Percentiles rank a stretch among this genome's conserved stretches.
Conservation (phyloP, 345 rosid species). For the Brassica nigra region DNA sequence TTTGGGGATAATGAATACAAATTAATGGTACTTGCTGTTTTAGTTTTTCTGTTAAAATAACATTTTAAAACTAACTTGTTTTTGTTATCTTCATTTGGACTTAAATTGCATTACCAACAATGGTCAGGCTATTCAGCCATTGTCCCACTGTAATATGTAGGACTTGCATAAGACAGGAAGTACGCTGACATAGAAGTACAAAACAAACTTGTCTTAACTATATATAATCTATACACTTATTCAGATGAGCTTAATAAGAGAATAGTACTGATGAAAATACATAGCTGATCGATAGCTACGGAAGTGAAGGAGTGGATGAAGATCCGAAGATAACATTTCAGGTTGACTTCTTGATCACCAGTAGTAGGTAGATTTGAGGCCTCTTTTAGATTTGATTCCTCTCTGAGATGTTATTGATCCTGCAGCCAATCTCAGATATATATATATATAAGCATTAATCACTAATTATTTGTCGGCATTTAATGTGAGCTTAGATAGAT, state of each 20-base stretch:
- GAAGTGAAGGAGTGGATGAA: conserved; percentile 15
- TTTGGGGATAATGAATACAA: background rate
- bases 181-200: conserved; percentile 21
- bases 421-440: conserved; percentile 15
- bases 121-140: conserved; percentile 4
- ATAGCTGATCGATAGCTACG: conserved; percentile 19
- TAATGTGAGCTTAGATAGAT: background rate
- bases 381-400: conserved; percentile 24
- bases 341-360: conserved; percentile 31
- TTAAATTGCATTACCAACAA: background rate
- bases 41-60: background rate
- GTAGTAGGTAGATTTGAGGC: conserved; percentile 28
- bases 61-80: background rate
- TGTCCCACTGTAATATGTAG: conserved; percentile 12
- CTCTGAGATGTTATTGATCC: conserved; percentile 17
- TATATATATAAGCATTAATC: background rate
- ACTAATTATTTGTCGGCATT: background rate
- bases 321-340: conserved; percentile 30
- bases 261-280: background rate
- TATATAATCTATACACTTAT: conserved; percentile 23
- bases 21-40: background rate
- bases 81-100: background rate
- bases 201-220: conserved; percentile 13
- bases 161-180: conserved; percentile 22
- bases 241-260: conserved; percentile 26